Base-by-base conservation (phyloP, 139 green algal genomes). In the Parachlorella kessleri region DNA sequence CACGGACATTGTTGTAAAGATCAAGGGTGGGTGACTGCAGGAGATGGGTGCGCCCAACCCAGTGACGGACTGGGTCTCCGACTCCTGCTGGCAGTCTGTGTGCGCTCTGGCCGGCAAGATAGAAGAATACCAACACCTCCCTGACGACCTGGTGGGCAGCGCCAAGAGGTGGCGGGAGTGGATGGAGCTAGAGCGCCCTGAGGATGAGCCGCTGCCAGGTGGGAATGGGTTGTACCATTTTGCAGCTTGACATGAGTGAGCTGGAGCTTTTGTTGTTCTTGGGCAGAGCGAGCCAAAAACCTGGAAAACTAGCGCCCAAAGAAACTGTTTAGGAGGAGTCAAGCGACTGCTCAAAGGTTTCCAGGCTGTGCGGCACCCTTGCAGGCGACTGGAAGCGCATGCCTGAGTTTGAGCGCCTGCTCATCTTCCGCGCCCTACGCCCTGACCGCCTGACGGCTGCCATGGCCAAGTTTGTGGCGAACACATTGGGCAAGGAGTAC, bases 111-210 rank as follows among this genome's bases (percentile, higher is more conserved):
- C 90, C 3, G 80, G 94, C 32, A 86, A 92, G 74, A 65, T 98
- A 30, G 92, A 95, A 32, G 94, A 96, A 54, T 98, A 96, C 74
- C 37, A 71, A 33, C 85, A 54, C 28, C 84, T 98, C 75, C 90
- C 91, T 4, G 92, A 97, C 64, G 95, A 98, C 84, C 73, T 98
- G 36, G 85, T 94, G 28, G 90, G 89, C 41, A 88, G 75, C 76
- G 80, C 85, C 63, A 98, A 97, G 89, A 83, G 94, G 36, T 98
- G 95, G 95, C 75, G 85, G 6, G 95, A 98, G 85, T 98, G 94
- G 94, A 91, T 95, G 78, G 93, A 98, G 87, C 85, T 95, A 42
- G 91, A 96, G 78, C 79, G 92, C 36, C 92, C 93, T 28, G 95
- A 98, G 84, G 93, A 94, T n/a, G 94, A 97, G 85, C 89, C 90